phyloP scores from a whole-genome alignment of 169 alveolate species.

The Plasmodium falciparum region DNA sequence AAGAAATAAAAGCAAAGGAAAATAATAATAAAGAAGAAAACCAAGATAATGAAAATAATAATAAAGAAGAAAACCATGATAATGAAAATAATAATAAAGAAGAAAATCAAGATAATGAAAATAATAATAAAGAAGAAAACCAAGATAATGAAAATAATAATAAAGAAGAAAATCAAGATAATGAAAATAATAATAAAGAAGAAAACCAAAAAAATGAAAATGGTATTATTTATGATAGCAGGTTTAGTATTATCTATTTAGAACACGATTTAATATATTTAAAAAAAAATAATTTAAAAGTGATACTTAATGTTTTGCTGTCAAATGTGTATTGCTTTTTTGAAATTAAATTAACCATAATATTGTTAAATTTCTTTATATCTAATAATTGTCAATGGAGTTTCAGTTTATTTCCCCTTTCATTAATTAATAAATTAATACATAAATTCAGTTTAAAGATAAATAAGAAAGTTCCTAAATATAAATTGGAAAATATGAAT shows the following conservation, averaged over 20 bases:
- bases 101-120: neutral
- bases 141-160: too few relatives aligned
- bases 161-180: neutral
- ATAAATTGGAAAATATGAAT: neutral
- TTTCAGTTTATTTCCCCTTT: slow-evolving; percentile 42
- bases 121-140: neutral
- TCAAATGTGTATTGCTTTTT: slow-evolving; percentile 13
- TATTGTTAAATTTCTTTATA: slow-evolving; percentile 38
- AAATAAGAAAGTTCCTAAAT: slow-evolving; percentile 11
- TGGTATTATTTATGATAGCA: slow-evolving; percentile 44
- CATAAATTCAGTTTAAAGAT: slow-evolving; percentile 47
- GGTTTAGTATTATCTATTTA: slow-evolving; percentile 58
- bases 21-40: neutral
- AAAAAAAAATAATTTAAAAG: slow-evolving; percentile 43
- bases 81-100: neutral
- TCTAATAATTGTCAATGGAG: slow-evolving; percentile 1
- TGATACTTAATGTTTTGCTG: slow-evolving; percentile 28
- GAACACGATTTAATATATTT: slow-evolving; percentile 54
- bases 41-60: neutral
- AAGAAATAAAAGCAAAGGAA: too few relatives aligned
- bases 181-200: neutral
- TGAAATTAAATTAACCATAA: slow-evolving; percentile 64
- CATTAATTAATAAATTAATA: slow-evolving; percentile 55
- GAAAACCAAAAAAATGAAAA: neutral
- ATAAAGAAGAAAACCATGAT: neutral